Evolutionary conservation across 805 yeast species (phyloP).

Genomic region (Ogataea philodendri): DNA sequence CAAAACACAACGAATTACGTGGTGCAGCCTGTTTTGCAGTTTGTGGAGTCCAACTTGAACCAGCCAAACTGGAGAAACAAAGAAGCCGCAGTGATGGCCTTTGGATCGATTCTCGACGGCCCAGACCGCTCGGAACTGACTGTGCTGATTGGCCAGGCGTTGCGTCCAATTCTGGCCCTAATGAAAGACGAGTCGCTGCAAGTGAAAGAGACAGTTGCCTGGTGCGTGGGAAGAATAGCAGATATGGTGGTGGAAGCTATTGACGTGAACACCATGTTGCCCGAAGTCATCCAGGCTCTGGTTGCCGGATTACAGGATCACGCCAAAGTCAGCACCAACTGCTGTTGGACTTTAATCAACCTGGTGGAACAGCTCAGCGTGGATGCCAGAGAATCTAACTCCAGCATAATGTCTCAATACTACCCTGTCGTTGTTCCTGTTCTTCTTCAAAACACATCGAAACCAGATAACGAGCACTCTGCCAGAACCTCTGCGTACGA

Average conservation of each 20-base stretch:
- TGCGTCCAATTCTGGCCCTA: slow-evolving; percentile 70
- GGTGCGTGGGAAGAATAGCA: slow-evolving; percentile 97
- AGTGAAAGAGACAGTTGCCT: slow-evolving; percentile 95
- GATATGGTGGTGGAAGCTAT: slow-evolving; percentile 80
- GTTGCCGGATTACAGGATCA: slow-evolving; percentile 82
- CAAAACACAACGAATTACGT: slow-evolving; percentile 85
- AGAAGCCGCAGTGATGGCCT: slow-evolving; percentile 99
- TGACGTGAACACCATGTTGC: slow-evolving; percentile 61
- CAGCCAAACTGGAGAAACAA: slow-evolving; percentile 75
- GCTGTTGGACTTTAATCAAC: slow-evolving; percentile 96
- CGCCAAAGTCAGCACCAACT: slow-evolving; percentile 91
- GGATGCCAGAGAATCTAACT: slow-evolving; percentile 45
- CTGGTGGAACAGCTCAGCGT: slow-evolving; percentile 76
- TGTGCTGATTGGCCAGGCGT: slow-evolving; percentile 72
- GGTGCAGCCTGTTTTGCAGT: slow-evolving; percentile 77
- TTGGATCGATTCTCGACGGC: slow-evolving; percentile 95
- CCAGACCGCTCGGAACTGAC: slow-evolving; percentile 74
- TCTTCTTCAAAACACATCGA: slow-evolving; percentile 64
- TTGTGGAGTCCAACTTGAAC: slow-evolving; percentile 73
- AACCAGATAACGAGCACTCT: slow-evolving; percentile 78
- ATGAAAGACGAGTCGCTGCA: slow-evolving; percentile 75
- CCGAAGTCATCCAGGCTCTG: slow-evolving; percentile 70
- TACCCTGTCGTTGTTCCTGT: slow-evolving; percentile 68
- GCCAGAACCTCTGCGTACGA: slow-evolving; percentile 97
- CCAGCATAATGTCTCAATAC: slow-evolving; percentile 71